Percentiles rank a stretch among this genome's conserved stretches.
These are phyloP conservation scores for Hyphodiscus sp. DNA, from an alignment of 2,329 filamentous ascomycete genomes.

Conservation along the genomic window DNA sequence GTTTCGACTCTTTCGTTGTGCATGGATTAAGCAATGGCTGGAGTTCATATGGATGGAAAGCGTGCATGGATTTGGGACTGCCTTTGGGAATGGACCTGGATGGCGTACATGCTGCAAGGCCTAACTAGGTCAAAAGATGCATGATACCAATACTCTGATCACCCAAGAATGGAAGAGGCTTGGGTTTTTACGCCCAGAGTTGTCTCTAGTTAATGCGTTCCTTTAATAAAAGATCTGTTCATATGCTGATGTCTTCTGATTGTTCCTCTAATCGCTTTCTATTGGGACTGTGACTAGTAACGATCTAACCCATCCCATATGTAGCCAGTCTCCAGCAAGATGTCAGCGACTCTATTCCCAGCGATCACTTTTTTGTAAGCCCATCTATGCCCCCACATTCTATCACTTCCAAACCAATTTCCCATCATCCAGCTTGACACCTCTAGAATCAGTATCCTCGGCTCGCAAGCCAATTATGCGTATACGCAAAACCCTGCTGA, in stretches of 20 bases:
- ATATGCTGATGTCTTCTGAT: no score
- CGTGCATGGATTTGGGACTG: neutral
- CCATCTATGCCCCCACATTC: neutral
- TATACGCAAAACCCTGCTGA: neutral
- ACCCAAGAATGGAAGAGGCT: no score
- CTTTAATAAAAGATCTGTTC: no score
- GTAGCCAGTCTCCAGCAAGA: neutral
- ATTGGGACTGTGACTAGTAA: no score
- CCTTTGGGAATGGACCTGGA: neutral
- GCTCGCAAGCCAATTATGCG: slow-evolving; percentile 1
- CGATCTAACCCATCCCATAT: neutral
- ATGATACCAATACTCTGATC: no score
- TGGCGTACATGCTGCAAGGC: no score
- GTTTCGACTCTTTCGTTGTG: neutral
- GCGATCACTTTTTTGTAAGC: neutral
- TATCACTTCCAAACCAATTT: neutral
- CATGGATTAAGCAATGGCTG: neutral
- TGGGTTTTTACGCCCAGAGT: no score
- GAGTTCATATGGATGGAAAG: neutral
- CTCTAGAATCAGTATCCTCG: neutral
- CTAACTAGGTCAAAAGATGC: no score
- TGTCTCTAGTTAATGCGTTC: no score
- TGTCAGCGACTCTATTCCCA: neutral
- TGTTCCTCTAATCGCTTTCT: no score
- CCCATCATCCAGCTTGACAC: neutral